Base-by-base conservation (phyloP, 2,329 filamentous ascomycete species). In the Falciphora oryzae region DNA sequence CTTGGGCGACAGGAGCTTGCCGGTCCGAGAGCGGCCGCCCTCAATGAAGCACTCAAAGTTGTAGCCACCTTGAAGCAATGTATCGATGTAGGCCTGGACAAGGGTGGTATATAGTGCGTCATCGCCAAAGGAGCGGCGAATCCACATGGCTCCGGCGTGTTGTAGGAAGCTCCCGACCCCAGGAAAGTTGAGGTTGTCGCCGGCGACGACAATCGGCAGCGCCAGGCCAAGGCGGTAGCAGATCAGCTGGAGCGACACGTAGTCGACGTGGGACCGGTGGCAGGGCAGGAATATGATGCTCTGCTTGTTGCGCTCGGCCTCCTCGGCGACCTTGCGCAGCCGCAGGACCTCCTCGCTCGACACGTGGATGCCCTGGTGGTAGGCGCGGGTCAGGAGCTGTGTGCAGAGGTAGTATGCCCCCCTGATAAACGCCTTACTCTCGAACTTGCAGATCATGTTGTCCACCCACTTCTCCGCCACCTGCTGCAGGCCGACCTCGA, bases 21-120 rank as follows among this genome's bases (percentile, higher is more conserved):
- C 95, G 0, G 94, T 99, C 63, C 95, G 83, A 38, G 93, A 97
- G 25, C 95, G 85, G 1, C 94, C 93, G 22, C 95, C 95, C 78
- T 99, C 95, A 66, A 99, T 96, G 71, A 99, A 99, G 75, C 95
- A 99, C 75, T 97, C 94, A 61, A 99, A 86, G 74, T 99, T 98
- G 77, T 89, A 97, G 0, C 95, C 95, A 68, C 92, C 89, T 72
- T 95, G 91, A 3, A 99, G 81, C 58, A 99, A 75, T 0, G 92
- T 96, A 74, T 99, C 95, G 70, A 99, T 93, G 72, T 99, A 99
- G 8, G 93, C 86, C 75, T 99, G 95, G 8, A 99, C 94, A n/a
- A 98, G 81, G 0, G 93, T 94, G 6, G 88, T 87, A 74, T 99
- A 99, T 0, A 99, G 79, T 50, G 90, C 86, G 74, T 99, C 95